phyloP scores from a whole-genome alignment of 371 early-diverging fungal species.

The Rhizopus delemar region DNA sequence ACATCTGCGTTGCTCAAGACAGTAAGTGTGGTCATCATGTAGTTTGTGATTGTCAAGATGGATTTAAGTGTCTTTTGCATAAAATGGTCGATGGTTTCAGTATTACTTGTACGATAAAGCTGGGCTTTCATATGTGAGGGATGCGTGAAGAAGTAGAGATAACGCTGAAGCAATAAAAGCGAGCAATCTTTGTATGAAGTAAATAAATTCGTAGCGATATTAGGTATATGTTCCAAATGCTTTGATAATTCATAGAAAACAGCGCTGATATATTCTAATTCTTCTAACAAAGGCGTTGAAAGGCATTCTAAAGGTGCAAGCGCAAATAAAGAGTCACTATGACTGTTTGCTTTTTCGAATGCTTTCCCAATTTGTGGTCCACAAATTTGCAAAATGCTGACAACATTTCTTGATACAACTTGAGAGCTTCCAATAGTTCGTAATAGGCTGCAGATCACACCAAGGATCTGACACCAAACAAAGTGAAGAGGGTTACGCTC shows the following conservation, averaged over 20 bases:
- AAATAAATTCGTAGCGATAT: slow-evolving; percentile 30
- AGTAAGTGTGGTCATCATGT: slow-evolving; percentile 23
- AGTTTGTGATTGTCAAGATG: slow-evolving; percentile 12
- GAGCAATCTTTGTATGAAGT: slow-evolving; percentile 40
- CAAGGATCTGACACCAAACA: slow-evolving; percentile 45
- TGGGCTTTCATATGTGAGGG: slow-evolving; percentile 49
- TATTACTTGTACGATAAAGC: slow-evolving; percentile 38
- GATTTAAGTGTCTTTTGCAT: slow-evolving; percentile 13
- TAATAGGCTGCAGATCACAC: slow-evolving; percentile 35
- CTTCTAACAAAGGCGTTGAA: slow-evolving; percentile 39
- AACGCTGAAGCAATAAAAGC: slow-evolving; percentile 36
- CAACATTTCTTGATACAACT: slow-evolving; percentile 20
- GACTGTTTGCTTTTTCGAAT: slow-evolving; percentile 34
- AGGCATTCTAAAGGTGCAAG: slow-evolving; percentile 35
- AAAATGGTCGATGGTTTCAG: slow-evolving; percentile 21
- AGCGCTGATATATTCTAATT: slow-evolving; percentile 40
- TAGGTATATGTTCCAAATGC: slow-evolving; percentile 18
- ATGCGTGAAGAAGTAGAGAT: slow-evolving; percentile 45
- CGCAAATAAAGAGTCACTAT: slow-evolving; percentile 26
- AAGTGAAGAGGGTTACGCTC: slow-evolving; percentile 43
- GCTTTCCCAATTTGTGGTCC: slow-evolving; percentile 41
- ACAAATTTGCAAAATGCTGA: slow-evolving; percentile 41
- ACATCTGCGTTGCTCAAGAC: slow-evolving; percentile 26
- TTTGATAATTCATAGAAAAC: slow-evolving; percentile 38
- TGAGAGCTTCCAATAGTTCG: slow-evolving; percentile 15